Conservation (phyloP, 2,329 filamentous ascomycete genomes). For the Endothia cerciana region DNA sequence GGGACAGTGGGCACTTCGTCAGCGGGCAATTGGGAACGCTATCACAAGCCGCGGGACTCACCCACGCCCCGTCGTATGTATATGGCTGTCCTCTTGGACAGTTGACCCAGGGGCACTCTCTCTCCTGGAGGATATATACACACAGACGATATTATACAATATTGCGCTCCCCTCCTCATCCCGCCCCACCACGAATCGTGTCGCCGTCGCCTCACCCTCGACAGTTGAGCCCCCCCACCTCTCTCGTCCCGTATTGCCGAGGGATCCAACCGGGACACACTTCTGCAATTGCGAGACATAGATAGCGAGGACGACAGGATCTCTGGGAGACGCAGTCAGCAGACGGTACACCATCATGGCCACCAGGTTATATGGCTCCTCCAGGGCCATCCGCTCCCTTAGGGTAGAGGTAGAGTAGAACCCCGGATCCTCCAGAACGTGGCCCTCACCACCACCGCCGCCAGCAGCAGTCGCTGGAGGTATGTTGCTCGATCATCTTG, state of each 20-base stretch:
- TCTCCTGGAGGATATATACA: not conserved
- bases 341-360: constrained; percentile 18
- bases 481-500: not conserved
- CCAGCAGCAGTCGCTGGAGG: not conserved
- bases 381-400: constrained; percentile 19
- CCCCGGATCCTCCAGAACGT: not conserved
- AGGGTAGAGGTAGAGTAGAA: constrained; percentile 20
- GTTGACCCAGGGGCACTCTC: not conserved
- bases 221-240: too few relatives aligned
- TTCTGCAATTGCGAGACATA: not conserved
- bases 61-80: not conserved
- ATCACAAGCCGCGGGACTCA: constrained; percentile 11
- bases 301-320: not conserved
- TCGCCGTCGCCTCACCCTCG: not conserved
- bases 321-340: not conserved
- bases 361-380: constrained; percentile 25
- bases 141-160: not conserved
- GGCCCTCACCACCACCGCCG: not conserved
- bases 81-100: not conserved
- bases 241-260: not conserved
- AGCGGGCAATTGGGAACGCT: too few relatives aligned
- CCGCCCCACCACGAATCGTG: not conserved
- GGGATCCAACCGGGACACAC: not conserved
- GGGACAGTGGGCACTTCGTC: too few relatives aligned
- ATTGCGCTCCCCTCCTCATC: not conserved